phyloP scores from a whole-genome alignment of 495 filamentous ascomycete species.

The Rhypophila decipiens region DNA sequence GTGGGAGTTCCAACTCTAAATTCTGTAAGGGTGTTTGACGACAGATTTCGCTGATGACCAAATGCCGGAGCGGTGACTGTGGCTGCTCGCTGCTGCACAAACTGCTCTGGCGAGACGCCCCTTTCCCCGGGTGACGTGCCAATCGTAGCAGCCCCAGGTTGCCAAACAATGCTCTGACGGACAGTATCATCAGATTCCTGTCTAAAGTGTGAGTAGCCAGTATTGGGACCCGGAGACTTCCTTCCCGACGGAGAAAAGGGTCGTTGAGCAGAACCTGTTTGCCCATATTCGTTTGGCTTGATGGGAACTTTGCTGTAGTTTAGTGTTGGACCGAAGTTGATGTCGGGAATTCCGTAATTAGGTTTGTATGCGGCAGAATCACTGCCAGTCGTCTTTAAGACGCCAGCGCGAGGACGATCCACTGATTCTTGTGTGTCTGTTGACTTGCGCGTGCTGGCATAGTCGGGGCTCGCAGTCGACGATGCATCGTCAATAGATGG shows the following conservation, averaged over 20 bases:
- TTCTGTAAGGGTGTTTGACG: slow-evolving; percentile 46
- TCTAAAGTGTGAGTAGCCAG: slow-evolving; percentile 29
- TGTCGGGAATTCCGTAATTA: slow-evolving; percentile 55
- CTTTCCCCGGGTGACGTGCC: slow-evolving; percentile 33
- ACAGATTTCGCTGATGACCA: slow-evolving; percentile 53
- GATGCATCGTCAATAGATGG: slow-evolving; percentile 46
- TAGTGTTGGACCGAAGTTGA: slow-evolving; percentile 85
- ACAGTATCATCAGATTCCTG: slow-evolving; percentile 41
- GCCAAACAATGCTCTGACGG: slow-evolving; percentile 68
- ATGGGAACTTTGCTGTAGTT: slow-evolving; percentile 43
- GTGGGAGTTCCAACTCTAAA: slow-evolving; percentile 39
- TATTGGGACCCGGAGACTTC: slow-evolving; percentile 32
- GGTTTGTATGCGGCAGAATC: slow-evolving; percentile 25
- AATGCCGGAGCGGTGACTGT: slow-evolving; percentile 39
- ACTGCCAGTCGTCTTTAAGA: slow-evolving; percentile 73
- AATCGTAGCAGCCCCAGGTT: slow-evolving; percentile 58
- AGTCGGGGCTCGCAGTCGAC: slow-evolving; percentile 48
- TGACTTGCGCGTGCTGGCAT: slow-evolving; percentile 65
- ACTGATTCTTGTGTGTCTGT: slow-evolving; percentile 55
- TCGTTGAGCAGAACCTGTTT: slow-evolving; percentile 30
- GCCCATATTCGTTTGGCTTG: slow-evolving; percentile 16
- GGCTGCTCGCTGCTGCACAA: slow-evolving; percentile 75
- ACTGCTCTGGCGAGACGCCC: slow-evolving; percentile 61
- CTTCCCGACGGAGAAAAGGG: slow-evolving; percentile 36
- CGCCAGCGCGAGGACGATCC: slow-evolving; percentile 71